These are phyloP conservation scores for Plasmodium billcollinsi DNA, from an alignment of 169 alveolate genomes.

Conservation along the genomic window DNA sequence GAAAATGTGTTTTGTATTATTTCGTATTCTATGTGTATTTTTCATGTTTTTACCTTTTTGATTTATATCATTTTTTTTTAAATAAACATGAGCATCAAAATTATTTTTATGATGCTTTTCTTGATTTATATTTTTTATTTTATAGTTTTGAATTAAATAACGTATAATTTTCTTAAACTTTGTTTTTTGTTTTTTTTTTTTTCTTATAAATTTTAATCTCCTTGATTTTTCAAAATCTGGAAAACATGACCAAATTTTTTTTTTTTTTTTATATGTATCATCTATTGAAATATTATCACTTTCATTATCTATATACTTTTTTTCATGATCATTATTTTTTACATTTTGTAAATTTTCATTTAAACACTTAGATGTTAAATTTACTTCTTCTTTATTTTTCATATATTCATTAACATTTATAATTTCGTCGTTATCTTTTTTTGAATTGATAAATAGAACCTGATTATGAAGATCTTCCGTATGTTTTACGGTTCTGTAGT, in stretches of 20 bases:
- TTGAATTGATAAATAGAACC: too few species aligned
- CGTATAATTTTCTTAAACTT: conserved; percentile 2
- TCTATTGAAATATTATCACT: neutral
- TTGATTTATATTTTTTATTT: neutral
- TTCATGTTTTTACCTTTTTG: neutral
- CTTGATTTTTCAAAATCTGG: conserved; percentile 7
- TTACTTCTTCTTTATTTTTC: too few species aligned
- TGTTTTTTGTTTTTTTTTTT: neutral
- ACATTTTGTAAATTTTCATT: neutral
- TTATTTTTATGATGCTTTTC: neutral
- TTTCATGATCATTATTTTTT: neutral
- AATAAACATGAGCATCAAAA: neutral
- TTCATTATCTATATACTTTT: neutral
- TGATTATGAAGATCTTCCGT: too few species aligned
- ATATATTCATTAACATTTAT: too few species aligned
- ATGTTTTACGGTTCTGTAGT: too few species aligned
- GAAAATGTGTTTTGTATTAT: neutral
- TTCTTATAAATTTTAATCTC: conserved; percentile 3
- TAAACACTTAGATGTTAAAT: neutral
- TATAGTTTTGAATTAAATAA: neutral
- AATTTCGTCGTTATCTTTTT: too few species aligned
- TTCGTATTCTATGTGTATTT: neutral
- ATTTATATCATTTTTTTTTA: neutral
- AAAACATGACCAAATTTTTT: conserved; percentile 16
- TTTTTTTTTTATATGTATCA: neutral